These are phyloP conservation scores for Penicillium psychrosexuale DNA, from an alignment of 2,329 filamentous ascomycete genomes.

Conservation along the genomic window DNA sequence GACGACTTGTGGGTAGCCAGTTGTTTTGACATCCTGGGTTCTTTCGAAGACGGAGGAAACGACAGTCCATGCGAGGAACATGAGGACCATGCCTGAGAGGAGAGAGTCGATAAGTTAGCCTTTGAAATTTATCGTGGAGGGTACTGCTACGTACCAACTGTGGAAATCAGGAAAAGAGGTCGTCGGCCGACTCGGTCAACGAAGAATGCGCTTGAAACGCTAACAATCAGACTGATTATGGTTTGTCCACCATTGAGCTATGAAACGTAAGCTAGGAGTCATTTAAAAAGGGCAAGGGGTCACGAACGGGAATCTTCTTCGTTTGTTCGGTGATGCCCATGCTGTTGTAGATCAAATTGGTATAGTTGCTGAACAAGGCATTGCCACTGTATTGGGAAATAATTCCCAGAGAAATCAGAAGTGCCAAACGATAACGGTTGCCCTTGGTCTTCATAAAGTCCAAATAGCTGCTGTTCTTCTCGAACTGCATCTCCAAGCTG, in stretches of 20 bases:
- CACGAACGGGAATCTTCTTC: constrained; percentile 53
- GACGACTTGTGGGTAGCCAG: constrained; percentile 20
- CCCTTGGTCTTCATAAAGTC: constrained; percentile 62
- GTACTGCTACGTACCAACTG: constrained; percentile 23
- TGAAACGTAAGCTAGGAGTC: constrained; percentile 23
- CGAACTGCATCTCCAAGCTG: constrained; percentile 53
- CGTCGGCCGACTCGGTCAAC: constrained; percentile 57
- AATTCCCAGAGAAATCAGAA: constrained; percentile 61
- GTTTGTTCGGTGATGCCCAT: constrained; percentile 59
- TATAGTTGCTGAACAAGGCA: constrained; percentile 65
- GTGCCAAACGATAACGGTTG: constrained; percentile 62
- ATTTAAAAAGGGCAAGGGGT: neutral
- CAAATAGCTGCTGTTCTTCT: constrained; percentile 53
- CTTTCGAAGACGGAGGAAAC: constrained; percentile 48
- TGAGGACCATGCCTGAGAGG: constrained; percentile 33
- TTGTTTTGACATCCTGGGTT: constrained; percentile 14
- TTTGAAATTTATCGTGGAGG: too few relatives aligned
- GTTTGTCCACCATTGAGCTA: constrained; percentile 56
- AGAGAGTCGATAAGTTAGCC: neutral
- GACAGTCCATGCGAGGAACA: constrained; percentile 53
- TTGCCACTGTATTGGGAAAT: constrained; percentile 69
- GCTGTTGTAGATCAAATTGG: constrained; percentile 59
- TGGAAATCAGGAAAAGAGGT: constrained; percentile 52
- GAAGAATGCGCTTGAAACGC: constrained; percentile 54
- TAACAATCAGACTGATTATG: constrained; percentile 58